A percentile compares a stretch with the other conserved stretches of the same genome.
Evolutionary conservation across 1,284 basidiomycete genomes (phyloP).

Genomic region (Trichosporon inkin): DNA sequence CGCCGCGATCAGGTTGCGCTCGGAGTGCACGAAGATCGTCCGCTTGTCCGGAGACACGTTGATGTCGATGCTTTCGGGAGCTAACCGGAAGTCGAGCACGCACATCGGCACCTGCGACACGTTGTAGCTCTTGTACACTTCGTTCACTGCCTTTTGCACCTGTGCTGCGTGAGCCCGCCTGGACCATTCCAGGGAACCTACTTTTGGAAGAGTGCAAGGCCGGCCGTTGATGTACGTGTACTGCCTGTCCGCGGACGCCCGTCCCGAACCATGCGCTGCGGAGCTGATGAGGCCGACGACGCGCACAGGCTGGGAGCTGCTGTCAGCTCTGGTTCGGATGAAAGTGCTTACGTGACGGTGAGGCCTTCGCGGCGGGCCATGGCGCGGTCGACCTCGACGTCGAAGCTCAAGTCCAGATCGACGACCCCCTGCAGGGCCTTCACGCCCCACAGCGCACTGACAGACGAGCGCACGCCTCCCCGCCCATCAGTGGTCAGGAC

Average conservation of each 20-base stretch:
- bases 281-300: conserved; percentile 45
- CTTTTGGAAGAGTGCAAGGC: conserved; percentile 76
- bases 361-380: conserved; percentile 48
- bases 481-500: conserved; percentile 71
- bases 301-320: conserved; percentile 36
- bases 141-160: conserved; percentile 82
- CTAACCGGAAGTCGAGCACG: conserved; percentile 75
- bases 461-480: conserved; percentile 61
- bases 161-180: conserved; percentile 36
- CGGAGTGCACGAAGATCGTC: conserved; percentile 86
- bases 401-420: conserved; percentile 67
- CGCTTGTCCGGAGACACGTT: conserved; percentile 97
- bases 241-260: conserved; percentile 76
- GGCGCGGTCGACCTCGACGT: conserved; percentile 61
- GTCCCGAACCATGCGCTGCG: conserved; percentile 56
- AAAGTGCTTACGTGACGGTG: conserved; percentile 26
- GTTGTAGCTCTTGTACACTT: conserved; percentile 82
- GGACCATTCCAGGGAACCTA: conserved; percentile 33
- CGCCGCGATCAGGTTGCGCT: conserved; percentile 70
- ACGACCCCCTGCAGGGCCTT: conserved; percentile 71
- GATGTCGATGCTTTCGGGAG: conserved; percentile 81
- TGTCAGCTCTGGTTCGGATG: background rate
- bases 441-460: conserved; percentile 77
- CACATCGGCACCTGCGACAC: conserved; percentile 74
- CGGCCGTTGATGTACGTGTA: conserved; percentile 93